Percentiles rank a stretch among this genome's conserved stretches.
These are phyloP conservation scores for Hansfordia pulvinata DNA, from an alignment of 2,329 filamentous ascomycete genomes.

Conservation along the genomic window DNA sequence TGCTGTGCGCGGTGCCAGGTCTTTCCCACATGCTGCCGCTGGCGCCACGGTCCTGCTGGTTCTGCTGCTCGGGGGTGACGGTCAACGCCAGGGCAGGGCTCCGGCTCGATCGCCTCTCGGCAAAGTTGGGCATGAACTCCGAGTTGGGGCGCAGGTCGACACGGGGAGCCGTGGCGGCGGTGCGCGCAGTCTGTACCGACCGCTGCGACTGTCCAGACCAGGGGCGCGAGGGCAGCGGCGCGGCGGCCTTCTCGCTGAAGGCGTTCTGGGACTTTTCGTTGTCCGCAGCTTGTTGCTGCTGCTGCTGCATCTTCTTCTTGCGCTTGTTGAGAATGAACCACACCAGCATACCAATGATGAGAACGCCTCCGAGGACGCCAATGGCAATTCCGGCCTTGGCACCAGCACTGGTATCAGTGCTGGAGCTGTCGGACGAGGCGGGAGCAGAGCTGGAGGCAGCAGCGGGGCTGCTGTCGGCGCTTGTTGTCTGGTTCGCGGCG, in stretches of 20 bases:
- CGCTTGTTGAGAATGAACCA: conserved; percentile 59
- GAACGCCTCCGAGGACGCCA: conserved; percentile 60
- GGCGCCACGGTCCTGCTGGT: conserved; percentile 12
- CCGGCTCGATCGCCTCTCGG: conserved; percentile 36
- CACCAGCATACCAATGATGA: conserved; percentile 50
- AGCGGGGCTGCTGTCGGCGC: conserved; percentile 7
- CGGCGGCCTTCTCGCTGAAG: conserved; percentile 20
- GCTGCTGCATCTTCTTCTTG: conserved; percentile 50
- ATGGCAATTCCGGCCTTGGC: conserved; percentile 74
- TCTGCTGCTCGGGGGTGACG: conserved; percentile 12
- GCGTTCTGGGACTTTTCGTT: conserved; percentile 49
- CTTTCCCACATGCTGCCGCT: conserved; percentile 32
- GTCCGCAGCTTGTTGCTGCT: conserved; percentile 32
- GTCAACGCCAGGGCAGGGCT: conserved; percentile 25
- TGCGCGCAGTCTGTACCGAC: conserved; percentile 23
- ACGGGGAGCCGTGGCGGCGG: conserved; percentile 51
- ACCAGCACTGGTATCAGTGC: conserved; percentile 22
- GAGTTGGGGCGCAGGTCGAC: conserved; percentile 77
- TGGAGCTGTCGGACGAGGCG: conserved; percentile 7
- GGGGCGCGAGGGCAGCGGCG: conserved; percentile 19
- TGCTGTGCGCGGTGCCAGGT: conserved; percentile 26
- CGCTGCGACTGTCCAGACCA: conserved; percentile 9
- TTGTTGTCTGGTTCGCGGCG: conserved; percentile 1
- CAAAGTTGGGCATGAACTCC: conserved; percentile 62
- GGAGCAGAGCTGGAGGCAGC: conserved; percentile 8